Base-by-base conservation (phyloP, 2,329 filamentous ascomycete genomes). In the Sporothrix pseudoabietina region DNA sequence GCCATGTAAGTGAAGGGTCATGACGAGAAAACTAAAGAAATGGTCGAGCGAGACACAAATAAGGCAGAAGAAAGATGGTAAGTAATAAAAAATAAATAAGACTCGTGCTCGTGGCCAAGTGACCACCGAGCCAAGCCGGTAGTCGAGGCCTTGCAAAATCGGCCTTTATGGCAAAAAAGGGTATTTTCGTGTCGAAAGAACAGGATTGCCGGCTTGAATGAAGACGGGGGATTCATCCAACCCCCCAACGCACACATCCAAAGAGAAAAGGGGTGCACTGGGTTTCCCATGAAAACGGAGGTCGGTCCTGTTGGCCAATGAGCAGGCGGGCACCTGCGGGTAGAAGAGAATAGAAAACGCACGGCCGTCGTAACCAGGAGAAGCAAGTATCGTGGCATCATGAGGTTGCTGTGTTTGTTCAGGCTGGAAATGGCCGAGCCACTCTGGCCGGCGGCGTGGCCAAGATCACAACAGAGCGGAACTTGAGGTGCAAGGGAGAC, bases 11-110 rank as follows among this genome's bases (percentile, higher is more conserved):
- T n/a, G 30, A 16, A n/a, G 16, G 16, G 30, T 54, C 44, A 14
- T 14, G n/a, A 19, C 19, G 22, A 59, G n/a, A 59, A 52, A 70
- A 39, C 19, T 30, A 70, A 44, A 44, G 35, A 69, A 16, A 69
- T 14, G 16, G 10, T 26, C 47, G 32, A 49, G 16, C 16, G 19
- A 8, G 26, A 44, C 41, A 14, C 41, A 22, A 54, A 14, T 26
- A 19, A n/a, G 26, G 22, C 16, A 63, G 61, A 19, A 63, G 59
- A 19, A 26, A 70, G 14, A 44, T 16, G 1, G 55, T 22, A 57
- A 9, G 19, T 39, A 65, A 19, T 65, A 8, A 16, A 54, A 30
- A 12, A 57, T 63, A 47, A 22, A 41, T 4, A 19, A 55, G 54
- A 41, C 7, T 22, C 12, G 8, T 61, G 12, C 7, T 22, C 12